Evolutionary conservation across 2,329 filamentous ascomycete species (phyloP).

Genomic region (Fonsecaea pedrosoi): DNA sequence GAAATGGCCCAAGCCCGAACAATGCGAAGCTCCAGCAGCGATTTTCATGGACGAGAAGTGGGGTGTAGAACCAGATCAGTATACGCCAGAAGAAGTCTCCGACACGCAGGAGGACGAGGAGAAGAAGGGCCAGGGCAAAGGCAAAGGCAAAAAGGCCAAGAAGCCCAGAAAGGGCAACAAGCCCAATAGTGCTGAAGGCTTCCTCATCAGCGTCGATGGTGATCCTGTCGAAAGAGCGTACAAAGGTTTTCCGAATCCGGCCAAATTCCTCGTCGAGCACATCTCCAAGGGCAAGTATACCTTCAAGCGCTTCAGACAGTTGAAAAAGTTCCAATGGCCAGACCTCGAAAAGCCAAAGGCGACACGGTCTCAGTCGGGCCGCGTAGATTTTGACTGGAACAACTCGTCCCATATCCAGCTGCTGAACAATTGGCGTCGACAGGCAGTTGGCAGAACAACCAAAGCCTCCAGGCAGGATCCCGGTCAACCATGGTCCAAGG

Average conservation of each 20-base stretch:
- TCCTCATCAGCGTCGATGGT: constrained; percentile 13
- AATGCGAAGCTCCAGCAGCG: background rate
- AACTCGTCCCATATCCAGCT: constrained; percentile 26
- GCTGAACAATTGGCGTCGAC: constrained; percentile 33
- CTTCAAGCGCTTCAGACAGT: constrained; percentile 21
- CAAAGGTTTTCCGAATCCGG: background rate
- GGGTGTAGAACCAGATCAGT: constrained; percentile 7
- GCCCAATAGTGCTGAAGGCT: background rate
- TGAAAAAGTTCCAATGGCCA: constrained; percentile 4
- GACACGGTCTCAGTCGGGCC: background rate
- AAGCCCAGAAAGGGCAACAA: background rate
- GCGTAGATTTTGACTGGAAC: constrained; percentile 35
- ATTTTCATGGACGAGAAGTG: constrained; percentile 4
- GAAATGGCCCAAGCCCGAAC: background rate
- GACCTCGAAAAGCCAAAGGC: background rate
- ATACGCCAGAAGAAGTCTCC: background rate
- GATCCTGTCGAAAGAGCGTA: constrained; percentile 2
- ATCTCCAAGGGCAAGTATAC: constrained; percentile 27
- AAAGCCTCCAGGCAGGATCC: background rate
- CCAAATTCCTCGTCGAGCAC: constrained; percentile 28
- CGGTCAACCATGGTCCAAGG: constrained; percentile 37
- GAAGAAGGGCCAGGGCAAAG: background rate
- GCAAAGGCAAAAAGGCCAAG: background rate
- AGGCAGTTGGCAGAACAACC: constrained; percentile 15
- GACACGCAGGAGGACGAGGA: background rate